These are phyloP conservation scores for Tolypocladium pustulatum DNA, from an alignment of 2,329 filamentous ascomycete genomes.

Conservation along the genomic window DNA sequence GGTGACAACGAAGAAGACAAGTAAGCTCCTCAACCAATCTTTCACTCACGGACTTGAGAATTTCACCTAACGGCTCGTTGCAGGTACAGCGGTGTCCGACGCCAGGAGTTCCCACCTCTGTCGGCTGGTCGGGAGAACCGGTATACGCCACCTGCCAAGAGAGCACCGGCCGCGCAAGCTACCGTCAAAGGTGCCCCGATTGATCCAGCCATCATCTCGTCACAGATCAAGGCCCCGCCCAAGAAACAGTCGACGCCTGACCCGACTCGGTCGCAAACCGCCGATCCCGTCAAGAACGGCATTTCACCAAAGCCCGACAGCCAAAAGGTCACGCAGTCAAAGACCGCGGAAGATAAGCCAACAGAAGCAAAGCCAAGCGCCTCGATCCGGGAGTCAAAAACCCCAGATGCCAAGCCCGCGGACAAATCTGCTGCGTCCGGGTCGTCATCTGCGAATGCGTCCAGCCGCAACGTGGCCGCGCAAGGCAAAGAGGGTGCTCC, in stretches of 20 bases:
- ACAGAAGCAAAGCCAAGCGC: slow-evolving; percentile 15
- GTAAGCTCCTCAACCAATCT: slow-evolving; percentile 27
- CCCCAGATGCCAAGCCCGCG: slow-evolving; percentile 16
- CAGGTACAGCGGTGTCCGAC: slow-evolving; percentile 85
- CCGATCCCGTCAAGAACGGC: slow-evolving; percentile 20
- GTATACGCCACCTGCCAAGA: slow-evolving; percentile 83
- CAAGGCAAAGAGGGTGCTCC: slow-evolving; percentile 23
- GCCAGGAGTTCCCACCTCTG: slow-evolving; percentile 63
- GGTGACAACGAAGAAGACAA: slow-evolving; percentile 88
- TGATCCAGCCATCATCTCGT: slow-evolving; percentile 83
- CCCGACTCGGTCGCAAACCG: slow-evolving; percentile 11
- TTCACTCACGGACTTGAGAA: background rate
- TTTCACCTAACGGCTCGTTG: slow-evolving; percentile 10
- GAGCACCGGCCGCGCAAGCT: slow-evolving; percentile 64
- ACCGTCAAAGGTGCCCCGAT: slow-evolving; percentile 68
- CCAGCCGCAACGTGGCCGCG: slow-evolving; percentile 29
- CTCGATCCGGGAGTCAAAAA: slow-evolving; percentile 17
- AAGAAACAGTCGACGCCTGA: slow-evolving; percentile 24
- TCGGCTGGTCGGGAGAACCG: slow-evolving; percentile 45
- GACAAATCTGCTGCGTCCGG: slow-evolving; percentile 12
- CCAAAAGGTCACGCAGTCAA: slow-evolving; percentile 16
- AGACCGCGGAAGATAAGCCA: slow-evolving; percentile 20
- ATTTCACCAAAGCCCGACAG: slow-evolving; percentile 14
- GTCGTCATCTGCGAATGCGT: slow-evolving; percentile 24
- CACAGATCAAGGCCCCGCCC: slow-evolving; percentile 51